phyloP scores from a whole-genome alignment of 805 yeast genomes.

The Ogataea zsoltii region DNA sequence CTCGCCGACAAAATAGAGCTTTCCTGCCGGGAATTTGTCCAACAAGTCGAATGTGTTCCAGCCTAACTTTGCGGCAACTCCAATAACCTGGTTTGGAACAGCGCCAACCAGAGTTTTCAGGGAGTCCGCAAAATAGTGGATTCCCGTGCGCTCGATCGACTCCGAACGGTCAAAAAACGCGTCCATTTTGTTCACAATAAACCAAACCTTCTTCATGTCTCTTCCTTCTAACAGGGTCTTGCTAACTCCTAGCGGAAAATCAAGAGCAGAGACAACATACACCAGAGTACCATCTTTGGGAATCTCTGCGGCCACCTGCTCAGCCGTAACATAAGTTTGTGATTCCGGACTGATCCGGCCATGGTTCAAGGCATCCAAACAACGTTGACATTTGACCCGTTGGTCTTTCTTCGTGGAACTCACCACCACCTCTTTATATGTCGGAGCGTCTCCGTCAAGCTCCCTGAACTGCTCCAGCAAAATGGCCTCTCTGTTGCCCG shows the following conservation, averaged over 20 bases:
- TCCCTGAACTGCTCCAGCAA: constrained; percentile 11
- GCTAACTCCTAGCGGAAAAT: constrained; percentile 67
- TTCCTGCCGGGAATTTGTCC: constrained; percentile 36
- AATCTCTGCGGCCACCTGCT: constrained; percentile 35
- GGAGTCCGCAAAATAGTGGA: constrained; percentile 34
- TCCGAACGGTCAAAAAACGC: constrained; percentile 32
- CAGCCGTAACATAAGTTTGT: constrained; percentile 33
- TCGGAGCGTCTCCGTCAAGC: constrained; percentile 11
- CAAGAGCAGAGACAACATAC: constrained; percentile 65
- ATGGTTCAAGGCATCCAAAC: constrained; percentile 52
- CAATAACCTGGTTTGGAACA: constrained; percentile 38
- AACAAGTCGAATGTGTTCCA: constrained; percentile 53
- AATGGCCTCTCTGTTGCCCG: constrained; percentile 9
- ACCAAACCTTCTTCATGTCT: constrained; percentile 38
- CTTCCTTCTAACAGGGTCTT: constrained; percentile 36
- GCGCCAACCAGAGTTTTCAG: constrained; percentile 32
- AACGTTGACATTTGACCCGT: constrained; percentile 50
- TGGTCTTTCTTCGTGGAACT: constrained; percentile 6
- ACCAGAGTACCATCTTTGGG: constrained; percentile 51
- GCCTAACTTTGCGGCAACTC: constrained; percentile 50
- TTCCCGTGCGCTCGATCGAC: constrained; percentile 25
- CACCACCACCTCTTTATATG: constrained; percentile 4
- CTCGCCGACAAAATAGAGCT: constrained; percentile 59
- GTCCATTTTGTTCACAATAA: constrained; percentile 43
- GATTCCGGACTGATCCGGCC: constrained; percentile 40